Percentiles rank a stretch among this genome's conserved stretches.
These are phyloP conservation scores for Ophiostoma populinum DNA, from an alignment of 2,329 filamentous ascomycete species.

Conservation along the genomic window DNA sequence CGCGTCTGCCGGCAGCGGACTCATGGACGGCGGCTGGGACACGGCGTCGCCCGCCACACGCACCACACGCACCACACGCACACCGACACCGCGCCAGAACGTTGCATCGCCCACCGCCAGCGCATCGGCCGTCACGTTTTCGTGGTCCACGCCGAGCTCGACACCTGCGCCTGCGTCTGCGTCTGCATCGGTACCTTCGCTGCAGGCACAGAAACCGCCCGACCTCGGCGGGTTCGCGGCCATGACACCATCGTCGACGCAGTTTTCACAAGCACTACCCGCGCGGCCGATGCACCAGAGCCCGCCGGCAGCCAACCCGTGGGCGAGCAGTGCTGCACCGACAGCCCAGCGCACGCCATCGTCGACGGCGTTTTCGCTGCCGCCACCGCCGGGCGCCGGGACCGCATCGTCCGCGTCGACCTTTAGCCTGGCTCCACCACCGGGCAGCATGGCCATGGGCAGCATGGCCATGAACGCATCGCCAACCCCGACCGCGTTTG, in stretches of 20 bases:
- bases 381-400: conserved; percentile 30
- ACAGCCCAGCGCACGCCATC: conserved; percentile 8
- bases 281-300: conserved; percentile 18
- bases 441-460: conserved; percentile 12
- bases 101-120: conserved; percentile 16
- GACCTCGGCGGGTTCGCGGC: conserved; percentile 37
- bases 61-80: not conserved
- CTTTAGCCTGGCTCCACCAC: conserved; percentile 29
- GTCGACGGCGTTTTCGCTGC: conserved; percentile 34
- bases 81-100: conserved; percentile 5
- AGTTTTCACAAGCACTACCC: conserved; percentile 44
- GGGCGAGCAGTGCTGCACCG: conserved; percentile 18
- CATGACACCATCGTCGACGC: conserved; percentile 40
- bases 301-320: conserved; percentile 21
- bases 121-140: conserved; percentile 34
- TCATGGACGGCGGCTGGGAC: conserved; percentile 10
- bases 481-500: not conserved
- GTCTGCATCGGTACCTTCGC: conserved; percentile 12
- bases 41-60: conserved; percentile 1
- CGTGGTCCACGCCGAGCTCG: conserved; percentile 44
- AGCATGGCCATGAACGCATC: conserved; percentile 11
- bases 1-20: not conserved
- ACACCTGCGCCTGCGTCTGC: conserved; percentile 25
- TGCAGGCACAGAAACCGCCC: conserved; percentile 41
- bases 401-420: conserved; percentile 16